These are phyloP conservation scores for Aspergillus biplanus DNA, from an alignment of 495 filamentous ascomycete genomes.

Conservation along the genomic window DNA sequence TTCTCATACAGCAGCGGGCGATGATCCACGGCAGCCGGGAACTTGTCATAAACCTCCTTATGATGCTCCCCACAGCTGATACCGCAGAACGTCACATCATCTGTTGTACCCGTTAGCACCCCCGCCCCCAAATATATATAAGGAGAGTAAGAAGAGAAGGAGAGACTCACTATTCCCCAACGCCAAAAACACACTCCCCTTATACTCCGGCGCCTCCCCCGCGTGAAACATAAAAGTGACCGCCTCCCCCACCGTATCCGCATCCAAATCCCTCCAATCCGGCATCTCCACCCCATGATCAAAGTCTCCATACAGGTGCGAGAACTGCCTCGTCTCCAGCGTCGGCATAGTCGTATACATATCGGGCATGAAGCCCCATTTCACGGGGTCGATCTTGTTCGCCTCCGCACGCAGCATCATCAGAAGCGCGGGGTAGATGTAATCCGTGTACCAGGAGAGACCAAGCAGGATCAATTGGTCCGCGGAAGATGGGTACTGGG, in stretches of 20 bases:
- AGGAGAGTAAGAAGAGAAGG: not conserved
- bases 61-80: not conserved
- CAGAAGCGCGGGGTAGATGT: not conserved
- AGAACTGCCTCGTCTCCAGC: not conserved
- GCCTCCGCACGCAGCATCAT: not conserved
- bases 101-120: not conserved
- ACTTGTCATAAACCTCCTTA: not conserved
- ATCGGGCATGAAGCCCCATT: not conserved
- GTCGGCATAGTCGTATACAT: not conserved
- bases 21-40: not conserved
- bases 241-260: not conserved
- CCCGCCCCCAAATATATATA: not conserved
- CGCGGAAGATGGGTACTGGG: not conserved
- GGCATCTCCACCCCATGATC: not conserved
- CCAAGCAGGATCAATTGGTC: not conserved
- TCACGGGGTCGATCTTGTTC: not conserved
- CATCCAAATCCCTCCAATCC: not conserved
- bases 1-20: not conserved
- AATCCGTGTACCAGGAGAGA: not conserved
- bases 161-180: not conserved
- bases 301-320: not conserved
- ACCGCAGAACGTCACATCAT: not conserved
- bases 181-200: not conserved
- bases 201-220: not conserved
- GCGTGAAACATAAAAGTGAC: not conserved